Percentiles rank a stretch among this genome's conserved stretches.
phyloP scores from a whole-genome alignment of 208 protist genomes.

The Angomonas deanei region DNA sequence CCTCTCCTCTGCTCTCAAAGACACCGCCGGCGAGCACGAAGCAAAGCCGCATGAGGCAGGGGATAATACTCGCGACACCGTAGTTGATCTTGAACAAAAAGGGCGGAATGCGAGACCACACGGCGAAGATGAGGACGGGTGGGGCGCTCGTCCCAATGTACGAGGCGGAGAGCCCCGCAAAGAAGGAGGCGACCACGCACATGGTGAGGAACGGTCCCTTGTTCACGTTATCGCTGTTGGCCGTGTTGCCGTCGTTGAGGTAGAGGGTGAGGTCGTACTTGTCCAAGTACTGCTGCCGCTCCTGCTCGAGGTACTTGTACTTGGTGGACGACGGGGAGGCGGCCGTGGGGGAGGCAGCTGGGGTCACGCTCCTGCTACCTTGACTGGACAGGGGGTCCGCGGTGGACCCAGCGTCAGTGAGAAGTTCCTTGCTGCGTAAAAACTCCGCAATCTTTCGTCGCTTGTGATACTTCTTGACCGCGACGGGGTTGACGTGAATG shows the following conservation, averaged over 20 bases:
- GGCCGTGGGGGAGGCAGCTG: not conserved
- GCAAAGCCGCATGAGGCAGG: not conserved
- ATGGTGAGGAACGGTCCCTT: slow-evolving; percentile 7
- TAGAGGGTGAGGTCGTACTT: slow-evolving; percentile 4
- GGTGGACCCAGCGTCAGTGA: not conserved
- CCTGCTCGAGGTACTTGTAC: not conserved
- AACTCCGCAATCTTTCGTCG: not conserved
- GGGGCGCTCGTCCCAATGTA: slow-evolving; percentile 23
- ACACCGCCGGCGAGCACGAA: slow-evolving; percentile 19
- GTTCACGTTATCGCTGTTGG: slow-evolving; percentile 13
- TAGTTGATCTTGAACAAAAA: slow-evolving; percentile 27
- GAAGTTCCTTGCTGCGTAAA: not conserved
- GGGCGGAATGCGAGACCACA: slow-evolving; percentile 24
- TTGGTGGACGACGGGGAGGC: not conserved
- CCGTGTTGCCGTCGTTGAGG: slow-evolving; percentile 19
- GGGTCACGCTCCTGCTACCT: not conserved
- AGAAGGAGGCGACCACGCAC: slow-evolving; percentile 27
- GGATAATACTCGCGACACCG: slow-evolving; percentile 23
- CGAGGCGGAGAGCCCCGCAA: slow-evolving; percentile 19
- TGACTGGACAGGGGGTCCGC: not conserved
- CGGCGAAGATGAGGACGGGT: slow-evolving; percentile 23
- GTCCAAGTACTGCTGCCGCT: slow-evolving; percentile 1
- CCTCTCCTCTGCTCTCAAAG: not conserved
- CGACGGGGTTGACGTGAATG: not conserved
- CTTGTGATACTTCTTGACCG: not conserved